phyloP scores from a whole-genome alignment of 2,329 filamentous ascomycete genomes.

The Hypoxylon sp. region DNA sequence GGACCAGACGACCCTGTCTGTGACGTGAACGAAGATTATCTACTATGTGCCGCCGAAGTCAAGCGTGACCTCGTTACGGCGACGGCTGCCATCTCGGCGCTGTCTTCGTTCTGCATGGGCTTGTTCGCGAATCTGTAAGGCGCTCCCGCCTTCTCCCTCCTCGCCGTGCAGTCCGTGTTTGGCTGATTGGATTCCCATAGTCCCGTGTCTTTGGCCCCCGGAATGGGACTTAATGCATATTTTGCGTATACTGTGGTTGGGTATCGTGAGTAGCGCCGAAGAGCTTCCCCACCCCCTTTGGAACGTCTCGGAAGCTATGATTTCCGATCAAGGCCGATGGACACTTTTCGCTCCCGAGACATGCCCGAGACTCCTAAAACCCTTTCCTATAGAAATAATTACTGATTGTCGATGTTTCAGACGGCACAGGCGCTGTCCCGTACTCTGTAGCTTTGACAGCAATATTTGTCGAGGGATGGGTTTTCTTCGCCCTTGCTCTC shows the following conservation, averaged over 20 bases:
- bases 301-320: too few species aligned
- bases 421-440: conserved; percentile 79
- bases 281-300: too few species aligned
- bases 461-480: conserved; percentile 88
- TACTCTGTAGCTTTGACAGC: conserved; percentile 84
- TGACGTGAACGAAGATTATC: conserved; percentile 67
- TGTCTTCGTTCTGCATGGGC: conserved; percentile 87
- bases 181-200: conserved; percentile 46
- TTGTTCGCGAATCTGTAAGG: conserved; percentile 80
- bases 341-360: too few species aligned
- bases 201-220: conserved; percentile 77
- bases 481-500: conserved; percentile 84
- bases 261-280: conserved; percentile 54
- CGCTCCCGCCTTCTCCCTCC: conserved; percentile 22
- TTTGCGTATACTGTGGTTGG: conserved; percentile 83
- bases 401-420: too few species aligned
- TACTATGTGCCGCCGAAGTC: conserved; percentile 72
- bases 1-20: conserved; percentile 66
- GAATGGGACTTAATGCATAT: conserved; percentile 88
- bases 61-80: conserved; percentile 86
- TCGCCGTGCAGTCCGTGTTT: not conserved
- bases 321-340: too few species aligned
- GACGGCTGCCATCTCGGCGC: conserved; percentile 83
- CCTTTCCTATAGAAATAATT: too few species aligned
- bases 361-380: too few species aligned